phyloP scores from a whole-genome alignment of 164 flowering plant species.

The Magnolia changhungtana region DNA sequence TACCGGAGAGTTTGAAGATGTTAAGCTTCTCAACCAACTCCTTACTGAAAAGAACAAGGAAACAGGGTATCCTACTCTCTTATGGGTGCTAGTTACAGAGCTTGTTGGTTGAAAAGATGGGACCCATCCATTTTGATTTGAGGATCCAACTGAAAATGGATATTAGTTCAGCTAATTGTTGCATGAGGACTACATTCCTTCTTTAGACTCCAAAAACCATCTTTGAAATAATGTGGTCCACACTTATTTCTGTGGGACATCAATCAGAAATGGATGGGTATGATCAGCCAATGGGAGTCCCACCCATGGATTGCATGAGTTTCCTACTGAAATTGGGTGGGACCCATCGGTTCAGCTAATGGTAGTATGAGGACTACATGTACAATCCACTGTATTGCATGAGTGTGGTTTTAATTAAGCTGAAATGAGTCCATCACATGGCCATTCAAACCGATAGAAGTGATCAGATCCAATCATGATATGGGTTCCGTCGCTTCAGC shows the following conservation, averaged over 20 bases:
- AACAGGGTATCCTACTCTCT: constrained; percentile 31
- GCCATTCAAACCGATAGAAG: no score
- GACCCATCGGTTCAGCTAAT: not conserved
- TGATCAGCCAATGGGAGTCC: not conserved
- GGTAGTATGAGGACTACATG: no score
- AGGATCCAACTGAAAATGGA: no score
- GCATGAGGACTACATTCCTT: not conserved
- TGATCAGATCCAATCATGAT: no score
- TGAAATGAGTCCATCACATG: no score
- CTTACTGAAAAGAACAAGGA: constrained; percentile 51
- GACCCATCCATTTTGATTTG: not conserved
- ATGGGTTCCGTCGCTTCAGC: no score
- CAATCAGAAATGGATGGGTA: not conserved
- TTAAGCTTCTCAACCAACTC: constrained; percentile 54
- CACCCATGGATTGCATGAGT: not conserved
- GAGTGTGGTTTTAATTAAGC: no score
- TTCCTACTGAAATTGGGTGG: not conserved
- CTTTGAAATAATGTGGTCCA: not conserved
- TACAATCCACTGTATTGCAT: no score
- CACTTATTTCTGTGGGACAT: not conserved
- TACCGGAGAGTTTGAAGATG: constrained; percentile 72
- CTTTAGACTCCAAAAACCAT: not conserved
- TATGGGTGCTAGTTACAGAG: not conserved
- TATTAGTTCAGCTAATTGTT: no score
- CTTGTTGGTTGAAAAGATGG: not conserved